Percentiles rank a stretch among this genome's conserved stretches.
These are phyloP conservation scores for Apium graveolens DNA, from an alignment of 129 eudicot genomes.

Conservation along the genomic window DNA sequence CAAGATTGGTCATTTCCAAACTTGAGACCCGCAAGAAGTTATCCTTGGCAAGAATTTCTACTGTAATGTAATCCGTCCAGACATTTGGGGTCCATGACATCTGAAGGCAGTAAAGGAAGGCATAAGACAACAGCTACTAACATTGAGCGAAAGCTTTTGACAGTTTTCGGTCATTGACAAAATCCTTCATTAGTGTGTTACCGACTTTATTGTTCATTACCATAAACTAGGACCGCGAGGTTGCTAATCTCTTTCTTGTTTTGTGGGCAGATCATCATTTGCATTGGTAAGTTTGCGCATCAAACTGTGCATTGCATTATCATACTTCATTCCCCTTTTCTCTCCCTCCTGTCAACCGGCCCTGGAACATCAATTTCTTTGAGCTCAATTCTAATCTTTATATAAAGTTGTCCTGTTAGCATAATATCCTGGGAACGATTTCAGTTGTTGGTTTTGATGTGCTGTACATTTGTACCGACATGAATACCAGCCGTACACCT, in stretches of 20 bases:
- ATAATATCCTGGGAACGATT: not conserved
- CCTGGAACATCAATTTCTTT: constrained; percentile 65
- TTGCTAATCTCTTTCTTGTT: no score
- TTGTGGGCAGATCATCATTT: not conserved
- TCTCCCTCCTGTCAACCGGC: constrained; percentile 26
- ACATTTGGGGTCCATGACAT: not conserved
- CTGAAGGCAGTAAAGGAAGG: not conserved
- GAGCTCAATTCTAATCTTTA: constrained; percentile 44
- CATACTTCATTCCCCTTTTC: not conserved
- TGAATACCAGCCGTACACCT: not conserved
- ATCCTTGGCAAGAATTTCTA: no score
- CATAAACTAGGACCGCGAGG: no score
- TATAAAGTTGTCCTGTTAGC: no score
- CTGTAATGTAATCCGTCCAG: no score
- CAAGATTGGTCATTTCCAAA: no score
- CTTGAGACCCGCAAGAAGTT: not conserved
- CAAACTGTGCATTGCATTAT: not conserved
- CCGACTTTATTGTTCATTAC: no score
- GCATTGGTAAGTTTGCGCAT: not conserved
- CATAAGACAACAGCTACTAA: not conserved
- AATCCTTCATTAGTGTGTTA: not conserved
- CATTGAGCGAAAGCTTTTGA: not conserved
- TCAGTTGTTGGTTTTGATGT: not conserved
- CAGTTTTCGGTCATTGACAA: not conserved
- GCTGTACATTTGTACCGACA: not conserved